Conservation (phyloP, 495 filamentous ascomycete species). For the Pyronema omphalodes region DNA sequence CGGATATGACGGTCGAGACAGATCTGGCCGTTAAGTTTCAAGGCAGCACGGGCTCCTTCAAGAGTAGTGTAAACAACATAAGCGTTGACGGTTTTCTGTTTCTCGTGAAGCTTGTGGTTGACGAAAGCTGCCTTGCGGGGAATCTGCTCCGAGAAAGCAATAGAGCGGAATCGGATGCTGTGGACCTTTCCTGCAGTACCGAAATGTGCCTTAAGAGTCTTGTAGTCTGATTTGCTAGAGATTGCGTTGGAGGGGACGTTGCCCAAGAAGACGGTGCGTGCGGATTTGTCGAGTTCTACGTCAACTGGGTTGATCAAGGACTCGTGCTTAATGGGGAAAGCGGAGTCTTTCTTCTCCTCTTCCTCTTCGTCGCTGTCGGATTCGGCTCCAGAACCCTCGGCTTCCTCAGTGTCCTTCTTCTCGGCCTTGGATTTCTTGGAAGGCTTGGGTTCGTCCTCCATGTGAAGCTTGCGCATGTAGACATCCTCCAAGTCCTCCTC, state of each 20-base stretch:
- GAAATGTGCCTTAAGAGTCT: conserved; percentile 32
- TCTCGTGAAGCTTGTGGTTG: conserved; percentile 46
- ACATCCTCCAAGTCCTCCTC: conserved; percentile 62
- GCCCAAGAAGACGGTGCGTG: conserved; percentile 78
- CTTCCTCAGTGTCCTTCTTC: conserved; percentile 26
- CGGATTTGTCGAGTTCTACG: conserved; percentile 62
- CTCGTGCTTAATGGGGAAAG: conserved; percentile 33
- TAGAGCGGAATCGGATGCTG: conserved; percentile 83
- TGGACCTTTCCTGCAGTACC: conserved; percentile 48
- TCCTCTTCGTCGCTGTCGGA: conserved; percentile 21
- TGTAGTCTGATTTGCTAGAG: conserved; percentile 41
- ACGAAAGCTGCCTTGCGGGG: conserved; percentile 85
- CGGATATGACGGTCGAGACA: conserved; percentile 77
- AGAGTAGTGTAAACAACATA: conserved; percentile 72
- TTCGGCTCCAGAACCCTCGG: conserved; percentile 22
- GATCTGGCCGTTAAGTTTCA: conserved; percentile 63
- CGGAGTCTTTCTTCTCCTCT: conserved; percentile 14
- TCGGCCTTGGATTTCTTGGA: conserved; percentile 31
- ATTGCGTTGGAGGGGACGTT: conserved; percentile 75
- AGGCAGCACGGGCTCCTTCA: conserved; percentile 55
- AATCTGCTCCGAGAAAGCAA: conserved; percentile 57
- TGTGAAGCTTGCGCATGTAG: conserved; percentile 61
- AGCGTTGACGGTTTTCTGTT: conserved; percentile 57
- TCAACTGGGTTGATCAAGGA: conserved; percentile 28
- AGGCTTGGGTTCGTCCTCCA: conserved; percentile 30